Percentiles rank a stretch among this genome's conserved stretches.
Conservation (phyloP, 1,284 basidiomycete genomes). For the Inonotus hispidus region DNA sequence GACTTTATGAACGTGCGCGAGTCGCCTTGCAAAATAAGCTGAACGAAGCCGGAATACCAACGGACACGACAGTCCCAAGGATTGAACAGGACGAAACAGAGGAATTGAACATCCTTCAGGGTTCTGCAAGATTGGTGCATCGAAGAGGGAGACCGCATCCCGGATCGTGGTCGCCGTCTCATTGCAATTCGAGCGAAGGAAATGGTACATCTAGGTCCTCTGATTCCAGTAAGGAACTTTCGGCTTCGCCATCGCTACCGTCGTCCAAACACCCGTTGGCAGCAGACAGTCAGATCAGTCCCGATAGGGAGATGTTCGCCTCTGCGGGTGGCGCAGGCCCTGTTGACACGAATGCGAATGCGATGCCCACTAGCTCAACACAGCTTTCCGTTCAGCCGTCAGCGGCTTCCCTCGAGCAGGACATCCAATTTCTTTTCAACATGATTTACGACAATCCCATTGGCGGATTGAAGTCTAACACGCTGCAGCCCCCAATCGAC, state of each 20-base stretch:
- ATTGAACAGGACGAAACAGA: background rate
- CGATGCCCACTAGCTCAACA: background rate
- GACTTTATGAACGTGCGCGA: conserved; percentile 8
- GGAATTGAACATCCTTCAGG: conserved; percentile 3
- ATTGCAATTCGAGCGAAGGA: background rate
- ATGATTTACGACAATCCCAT: background rate
- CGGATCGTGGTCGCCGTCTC: background rate
- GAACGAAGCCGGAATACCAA: background rate
- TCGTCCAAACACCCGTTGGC: background rate
- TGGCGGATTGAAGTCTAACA: background rate
- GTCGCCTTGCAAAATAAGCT: background rate
- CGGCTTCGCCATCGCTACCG: background rate
- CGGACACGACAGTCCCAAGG: background rate
- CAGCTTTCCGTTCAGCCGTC: background rate
- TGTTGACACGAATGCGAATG: background rate
- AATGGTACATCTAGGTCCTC: background rate
- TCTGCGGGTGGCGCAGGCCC: background rate
- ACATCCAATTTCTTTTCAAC: background rate
- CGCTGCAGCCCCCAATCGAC: background rate
- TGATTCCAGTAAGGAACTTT: background rate
- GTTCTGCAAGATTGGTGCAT: background rate
- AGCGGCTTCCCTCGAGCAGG: background rate
- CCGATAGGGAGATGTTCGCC: too few relatives aligned
- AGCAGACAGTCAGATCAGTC: background rate
- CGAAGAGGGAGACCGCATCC: background rate